Evolutionary conservation across 2,329 filamentous ascomycete species (phyloP), one percentile per base, ranked within the genome.

Genomic region (Phialemoniopsis sp.): DNA sequence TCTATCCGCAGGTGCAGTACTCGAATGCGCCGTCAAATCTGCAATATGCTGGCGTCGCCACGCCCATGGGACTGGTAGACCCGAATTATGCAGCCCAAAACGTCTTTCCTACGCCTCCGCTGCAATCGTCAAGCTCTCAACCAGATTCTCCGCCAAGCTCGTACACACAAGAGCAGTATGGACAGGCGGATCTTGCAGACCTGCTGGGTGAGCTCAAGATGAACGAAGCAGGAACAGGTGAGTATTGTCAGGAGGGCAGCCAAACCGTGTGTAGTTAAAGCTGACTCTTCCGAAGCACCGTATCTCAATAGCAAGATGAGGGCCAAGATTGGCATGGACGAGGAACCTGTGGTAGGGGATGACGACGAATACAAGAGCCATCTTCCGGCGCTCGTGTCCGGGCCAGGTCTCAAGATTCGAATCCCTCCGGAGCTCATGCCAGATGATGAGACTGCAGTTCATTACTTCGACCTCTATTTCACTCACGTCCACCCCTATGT

Each of bases 361-460:
- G 67, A 78, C 17, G 86, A 90, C 43, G 85, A 95, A 41, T 82
- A 76, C 43, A 85, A 89, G 49, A 77, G 80, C 33, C 64, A 76
- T 21, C 62, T 94, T 8, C 89, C 88, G 28, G 78, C 80, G 12
- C 76, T 85, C 28, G 74, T 78, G 13, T 75, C 76, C 7, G 78
- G 81, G 8, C 77, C 87, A 8, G 89, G 89, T 36, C 73, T 82
- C 16, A 89, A 85, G 42, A 85, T 95, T 42, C 80, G 89, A 29
- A 95, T 97, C 45, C 93, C 91, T 1, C 87, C 86, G 0, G 89
- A 94, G 53, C 76, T 97, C 54, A 95, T 97, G 89, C 91, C 91
- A 1, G 78, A 85, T 21, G 89, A 96, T 26, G 82, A 88, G 33
- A 87, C 87, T 29, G 83, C 84, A 5, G 68, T 89, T 55, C 78